phyloP scores from a whole-genome alignment of 352 stramenopile species.

The Phytophthora ramorum region DNA sequence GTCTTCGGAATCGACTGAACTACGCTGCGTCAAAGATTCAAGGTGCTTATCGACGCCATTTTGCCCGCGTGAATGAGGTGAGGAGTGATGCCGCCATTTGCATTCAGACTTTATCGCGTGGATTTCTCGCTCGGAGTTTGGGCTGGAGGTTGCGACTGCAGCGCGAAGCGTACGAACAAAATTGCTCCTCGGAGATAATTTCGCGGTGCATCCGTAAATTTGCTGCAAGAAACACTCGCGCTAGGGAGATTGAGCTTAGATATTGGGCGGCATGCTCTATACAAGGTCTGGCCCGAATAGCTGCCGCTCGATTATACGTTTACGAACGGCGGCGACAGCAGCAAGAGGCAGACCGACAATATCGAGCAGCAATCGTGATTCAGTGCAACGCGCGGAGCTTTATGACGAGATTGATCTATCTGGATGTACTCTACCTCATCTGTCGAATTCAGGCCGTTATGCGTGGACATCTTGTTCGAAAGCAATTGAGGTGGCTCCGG shows the following conservation, averaged over 20 bases:
- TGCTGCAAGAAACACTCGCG: slow-evolving; percentile 32
- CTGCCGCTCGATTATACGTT: slow-evolving; percentile 27
- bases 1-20: slow-evolving; percentile 58
- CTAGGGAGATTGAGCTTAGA: slow-evolving; percentile 36
- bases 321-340: slow-evolving; percentile 13
- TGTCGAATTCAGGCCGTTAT: slow-evolving; percentile 78
- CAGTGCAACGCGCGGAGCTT: slow-evolving; percentile 61
- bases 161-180: slow-evolving; percentile 13
- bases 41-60: slow-evolving; percentile 42
- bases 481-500: slow-evolving; percentile 57
- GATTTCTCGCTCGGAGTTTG: slow-evolving; percentile 29
- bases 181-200: slow-evolving; percentile 50
- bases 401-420: slow-evolving; percentile 79
- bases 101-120: slow-evolving; percentile 60
- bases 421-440: slow-evolving; percentile 83
- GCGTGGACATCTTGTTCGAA: slow-evolving; percentile 70
- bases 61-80: slow-evolving; percentile 9
- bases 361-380: slow-evolving; percentile 55
- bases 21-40: slow-evolving; percentile 65
- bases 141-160: slow-evolving; percentile 26
- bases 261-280: slow-evolving; percentile 50
- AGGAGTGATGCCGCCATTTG: slow-evolving; percentile 39
- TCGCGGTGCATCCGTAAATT: slow-evolving; percentile 45
- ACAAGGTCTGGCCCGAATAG: slow-evolving; percentile 50
- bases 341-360: slow-evolving; percentile 9